phyloP scores from a whole-genome alignment of 805 yeast genomes.

The Metschnikowia borealis region DNA sequence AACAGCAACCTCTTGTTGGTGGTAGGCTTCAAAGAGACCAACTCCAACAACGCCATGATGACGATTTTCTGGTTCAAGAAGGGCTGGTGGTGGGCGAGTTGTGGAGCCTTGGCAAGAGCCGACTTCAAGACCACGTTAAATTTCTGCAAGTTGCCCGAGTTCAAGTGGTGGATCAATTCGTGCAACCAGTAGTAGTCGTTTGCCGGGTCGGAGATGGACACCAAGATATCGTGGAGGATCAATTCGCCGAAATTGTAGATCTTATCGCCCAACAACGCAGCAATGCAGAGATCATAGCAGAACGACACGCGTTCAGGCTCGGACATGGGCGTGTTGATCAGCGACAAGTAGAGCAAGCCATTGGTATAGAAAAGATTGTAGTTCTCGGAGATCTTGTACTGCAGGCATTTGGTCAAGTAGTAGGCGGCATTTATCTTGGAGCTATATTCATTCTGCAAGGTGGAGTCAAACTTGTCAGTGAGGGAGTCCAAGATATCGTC shows the following conservation, averaged over 20 bases:
- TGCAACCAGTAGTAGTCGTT: constrained; percentile 65
- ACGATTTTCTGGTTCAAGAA: constrained; percentile 88
- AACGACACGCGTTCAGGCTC: constrained; percentile 42
- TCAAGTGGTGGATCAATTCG: constrained; percentile 64
- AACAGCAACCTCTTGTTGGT: constrained; percentile 72
- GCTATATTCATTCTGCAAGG: constrained; percentile 28
- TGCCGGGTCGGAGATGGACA: constrained; percentile 39
- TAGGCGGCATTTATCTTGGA: constrained; percentile 75
- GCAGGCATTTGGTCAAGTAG: constrained; percentile 75
- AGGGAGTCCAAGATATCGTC: constrained; percentile 64
- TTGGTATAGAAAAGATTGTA: constrained; percentile 79
- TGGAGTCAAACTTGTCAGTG: constrained; percentile 50
- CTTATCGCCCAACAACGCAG: constrained; percentile 87
- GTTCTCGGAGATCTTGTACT: constrained; percentile 69
- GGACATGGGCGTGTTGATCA: constrained; percentile 47
- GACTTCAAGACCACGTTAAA: constrained; percentile 53
- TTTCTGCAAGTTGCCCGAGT: constrained; percentile 67
- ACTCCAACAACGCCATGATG: constrained; percentile 85
- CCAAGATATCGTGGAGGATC: constrained; percentile 79
- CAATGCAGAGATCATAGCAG: constrained; percentile 68
- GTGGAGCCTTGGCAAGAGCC: constrained; percentile 42
- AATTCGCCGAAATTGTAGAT: constrained; percentile 96
- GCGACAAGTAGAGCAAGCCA: constrained; percentile 76
- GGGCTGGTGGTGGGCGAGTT: constrained; percentile 52
- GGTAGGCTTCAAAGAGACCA: constrained; percentile 73